phyloP scores from a whole-genome alignment of 257 asterid genomes.

The Cinchona pubescens region DNA sequence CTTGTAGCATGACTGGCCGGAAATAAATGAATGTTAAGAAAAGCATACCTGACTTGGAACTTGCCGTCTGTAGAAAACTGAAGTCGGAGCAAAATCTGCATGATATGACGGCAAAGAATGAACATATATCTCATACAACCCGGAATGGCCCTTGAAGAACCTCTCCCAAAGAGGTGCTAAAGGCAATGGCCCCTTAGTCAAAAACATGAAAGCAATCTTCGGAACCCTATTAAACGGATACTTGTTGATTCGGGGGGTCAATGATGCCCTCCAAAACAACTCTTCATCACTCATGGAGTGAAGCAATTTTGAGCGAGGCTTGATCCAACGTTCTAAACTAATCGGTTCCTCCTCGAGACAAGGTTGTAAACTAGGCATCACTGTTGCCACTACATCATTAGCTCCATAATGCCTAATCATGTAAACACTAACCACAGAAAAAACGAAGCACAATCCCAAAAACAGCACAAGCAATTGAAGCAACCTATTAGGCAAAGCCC shows the following conservation, averaged over 20 bases:
- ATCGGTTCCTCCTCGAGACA: slow-evolving; percentile 26
- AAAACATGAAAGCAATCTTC: slow-evolving; percentile 52
- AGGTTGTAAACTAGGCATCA: slow-evolving; percentile 33
- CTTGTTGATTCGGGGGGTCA: slow-evolving; percentile 37
- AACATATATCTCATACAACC: slow-evolving; percentile 36
- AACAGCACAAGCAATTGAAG: slow-evolving; percentile 34
- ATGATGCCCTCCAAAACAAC: slow-evolving; percentile 50
- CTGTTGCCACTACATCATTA: slow-evolving; percentile 21
- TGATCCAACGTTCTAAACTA: slow-evolving; percentile 41
- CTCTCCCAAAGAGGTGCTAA: slow-evolving; percentile 52
- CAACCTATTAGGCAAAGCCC: slow-evolving; percentile 47
- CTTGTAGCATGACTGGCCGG: background rate
- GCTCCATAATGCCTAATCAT: slow-evolving; percentile 39
- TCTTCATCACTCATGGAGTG: slow-evolving; percentile 47
- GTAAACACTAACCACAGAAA: slow-evolving; percentile 41
- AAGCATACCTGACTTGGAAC: slow-evolving; percentile 50
- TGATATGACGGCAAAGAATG: slow-evolving; percentile 45
- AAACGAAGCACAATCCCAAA: slow-evolving; percentile 35
- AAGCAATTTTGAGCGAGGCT: slow-evolving; percentile 40
- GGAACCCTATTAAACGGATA: slow-evolving; percentile 49
- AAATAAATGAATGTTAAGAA: slow-evolving; percentile 1
- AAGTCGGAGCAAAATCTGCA: slow-evolving; percentile 32
- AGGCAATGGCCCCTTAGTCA: slow-evolving; percentile 57
- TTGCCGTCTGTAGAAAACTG: slow-evolving; percentile 45
- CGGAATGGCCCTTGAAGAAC: slow-evolving; percentile 41